A percentile compares a stretch with the other conserved stretches of the same genome.
phyloP scores from a whole-genome alignment of 805 yeast species.

The Pachysolen tannophilus region DNA sequence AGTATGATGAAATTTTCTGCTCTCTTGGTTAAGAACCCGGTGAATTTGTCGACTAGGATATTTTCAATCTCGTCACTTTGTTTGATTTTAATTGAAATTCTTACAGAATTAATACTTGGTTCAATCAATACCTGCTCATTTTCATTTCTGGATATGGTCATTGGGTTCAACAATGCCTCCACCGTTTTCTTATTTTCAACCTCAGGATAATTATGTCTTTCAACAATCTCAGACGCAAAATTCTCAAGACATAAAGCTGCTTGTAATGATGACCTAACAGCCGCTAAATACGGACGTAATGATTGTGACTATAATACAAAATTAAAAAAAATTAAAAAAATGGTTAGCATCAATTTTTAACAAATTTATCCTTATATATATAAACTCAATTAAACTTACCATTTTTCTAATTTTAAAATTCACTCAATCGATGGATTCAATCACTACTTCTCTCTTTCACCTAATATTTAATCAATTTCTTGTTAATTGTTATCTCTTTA shows the following conservation, averaged over 20 bases:
- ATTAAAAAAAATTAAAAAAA: too few species aligned
- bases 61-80: conserved; percentile 97
- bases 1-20: conserved; percentile 91
- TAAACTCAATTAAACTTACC: too few species aligned
- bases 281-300: conserved; percentile 86
- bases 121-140: conserved; percentile 89
- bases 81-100: conserved; percentile 87
- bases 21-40: conserved; percentile 87
- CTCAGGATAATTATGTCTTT: conserved; percentile 96
- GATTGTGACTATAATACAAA: conserved; percentile 99
- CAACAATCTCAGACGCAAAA: conserved; percentile 91
- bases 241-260: conserved; percentile 91
- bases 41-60: conserved; percentile 88
- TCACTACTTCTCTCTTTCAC: too few species aligned
- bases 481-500: too few species aligned
- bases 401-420: too few species aligned
- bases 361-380: too few species aligned
- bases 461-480: too few species aligned
- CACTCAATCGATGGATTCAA: too few species aligned
- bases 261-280: conserved; percentile 87
- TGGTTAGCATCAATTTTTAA: too few species aligned
- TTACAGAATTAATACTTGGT: conserved; percentile 85
- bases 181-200: conserved; percentile 80
- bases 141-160: conserved; percentile 87
- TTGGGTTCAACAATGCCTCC: conserved; percentile 80